phyloP scores from a whole-genome alignment of 2,329 filamentous ascomycete genomes.

The Colletotrichum horii region DNA sequence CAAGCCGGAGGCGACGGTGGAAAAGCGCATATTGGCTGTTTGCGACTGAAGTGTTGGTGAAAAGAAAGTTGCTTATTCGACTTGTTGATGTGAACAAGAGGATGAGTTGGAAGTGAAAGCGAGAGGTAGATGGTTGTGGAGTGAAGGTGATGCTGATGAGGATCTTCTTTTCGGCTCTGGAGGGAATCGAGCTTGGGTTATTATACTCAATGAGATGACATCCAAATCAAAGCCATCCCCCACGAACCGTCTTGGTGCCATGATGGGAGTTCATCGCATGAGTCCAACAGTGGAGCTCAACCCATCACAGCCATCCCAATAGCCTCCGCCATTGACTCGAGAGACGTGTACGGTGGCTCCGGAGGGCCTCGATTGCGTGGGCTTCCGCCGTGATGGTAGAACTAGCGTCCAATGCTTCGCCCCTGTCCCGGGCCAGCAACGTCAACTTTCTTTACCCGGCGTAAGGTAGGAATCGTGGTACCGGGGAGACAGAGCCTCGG shows the following conservation, averaged over 20 bases:
- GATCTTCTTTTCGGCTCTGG: background rate
- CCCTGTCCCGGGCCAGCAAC: background rate
- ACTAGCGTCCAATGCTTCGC: background rate
- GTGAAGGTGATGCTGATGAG: conserved; percentile 4
- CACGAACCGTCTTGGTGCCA: background rate
- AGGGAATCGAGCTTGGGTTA: background rate
- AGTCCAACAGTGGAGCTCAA: background rate
- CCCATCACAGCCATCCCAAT: background rate
- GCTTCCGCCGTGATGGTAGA: background rate
- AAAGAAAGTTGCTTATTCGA: background rate
- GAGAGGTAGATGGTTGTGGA: background rate
- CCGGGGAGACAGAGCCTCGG: background rate
- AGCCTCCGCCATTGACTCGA: background rate
- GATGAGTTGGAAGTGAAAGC: background rate
- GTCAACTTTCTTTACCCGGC: background rate
- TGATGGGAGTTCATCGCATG: background rate
- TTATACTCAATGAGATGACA: background rate
- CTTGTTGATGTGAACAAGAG: background rate
- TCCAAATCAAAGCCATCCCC: background rate
- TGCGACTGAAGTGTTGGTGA: background rate
- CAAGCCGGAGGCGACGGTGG: conserved; percentile 14
- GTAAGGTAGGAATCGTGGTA: background rate
- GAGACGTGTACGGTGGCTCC: background rate
- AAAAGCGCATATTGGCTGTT: conserved; percentile 6
- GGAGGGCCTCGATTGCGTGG: conserved; percentile 1